These are phyloP conservation scores for Pyrenopolyporus hunteri DNA, from an alignment of 495 filamentous ascomycete species.

Conservation along the genomic window DNA sequence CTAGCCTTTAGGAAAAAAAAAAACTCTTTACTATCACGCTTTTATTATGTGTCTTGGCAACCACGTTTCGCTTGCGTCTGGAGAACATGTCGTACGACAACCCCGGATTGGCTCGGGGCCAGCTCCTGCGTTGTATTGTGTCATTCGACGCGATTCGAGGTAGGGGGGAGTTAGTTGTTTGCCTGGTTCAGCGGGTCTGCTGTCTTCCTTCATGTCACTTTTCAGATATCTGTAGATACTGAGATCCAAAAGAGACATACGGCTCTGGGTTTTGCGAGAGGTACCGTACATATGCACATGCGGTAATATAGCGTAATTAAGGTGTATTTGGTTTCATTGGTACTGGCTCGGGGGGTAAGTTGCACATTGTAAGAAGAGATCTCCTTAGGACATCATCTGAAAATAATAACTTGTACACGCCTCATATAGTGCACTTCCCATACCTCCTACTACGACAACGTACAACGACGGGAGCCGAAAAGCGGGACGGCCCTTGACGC, in stretches of 20 bases:
- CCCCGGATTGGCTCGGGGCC: conserved; percentile 23
- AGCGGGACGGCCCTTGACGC: conserved; percentile 32
- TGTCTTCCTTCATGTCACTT: conserved; percentile 17
- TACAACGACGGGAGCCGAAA: conserved; percentile 18
- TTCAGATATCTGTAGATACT: conserved; percentile 33
- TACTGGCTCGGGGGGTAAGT: conserved; percentile 22
- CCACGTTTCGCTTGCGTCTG: conserved; percentile 12
- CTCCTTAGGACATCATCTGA: conserved; percentile 26
- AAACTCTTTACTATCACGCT: conserved; percentile 1
- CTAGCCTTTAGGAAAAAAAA: too few species aligned
- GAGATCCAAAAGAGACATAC: conserved; percentile 25
- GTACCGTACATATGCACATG: conserved; percentile 36
- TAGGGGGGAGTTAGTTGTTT: conserved; percentile 12
- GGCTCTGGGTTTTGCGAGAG: conserved; percentile 10
- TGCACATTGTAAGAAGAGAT: conserved; percentile 25
- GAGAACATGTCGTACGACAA: background rate
- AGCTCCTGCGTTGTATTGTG: conserved; percentile 8
- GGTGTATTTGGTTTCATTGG: conserved; percentile 4
- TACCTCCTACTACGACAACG: too few species aligned
- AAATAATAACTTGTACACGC: conserved; percentile 12
- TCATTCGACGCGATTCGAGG: background rate
- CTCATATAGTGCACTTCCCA: background rate
- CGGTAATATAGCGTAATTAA: conserved; percentile 31
- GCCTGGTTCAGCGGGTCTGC: conserved; percentile 26
- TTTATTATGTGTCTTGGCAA: conserved; percentile 26